Evolutionary conservation across 2,329 filamentous ascomycete species (phyloP).

Genomic region (Spiromastix sp.): DNA sequence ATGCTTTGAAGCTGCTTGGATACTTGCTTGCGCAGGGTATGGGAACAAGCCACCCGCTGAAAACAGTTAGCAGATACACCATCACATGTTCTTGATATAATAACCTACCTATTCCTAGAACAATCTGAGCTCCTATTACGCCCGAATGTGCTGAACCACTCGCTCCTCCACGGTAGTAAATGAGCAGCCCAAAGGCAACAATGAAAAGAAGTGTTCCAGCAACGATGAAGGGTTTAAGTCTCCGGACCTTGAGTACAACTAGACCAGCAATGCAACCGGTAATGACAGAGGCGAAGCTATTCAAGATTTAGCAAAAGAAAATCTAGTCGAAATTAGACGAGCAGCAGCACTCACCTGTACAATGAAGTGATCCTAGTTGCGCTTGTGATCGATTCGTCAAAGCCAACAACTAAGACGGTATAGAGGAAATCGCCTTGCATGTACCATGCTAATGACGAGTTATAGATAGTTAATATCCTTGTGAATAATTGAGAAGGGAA

Average conservation of each 20-base stretch:
- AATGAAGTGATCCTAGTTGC: constrained; percentile 52
- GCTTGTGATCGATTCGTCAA: constrained; percentile 45
- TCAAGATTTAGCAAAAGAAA: background rate
- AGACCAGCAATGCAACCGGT: constrained; percentile 47
- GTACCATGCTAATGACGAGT: constrained; percentile 37
- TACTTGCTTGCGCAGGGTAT: constrained; percentile 41
- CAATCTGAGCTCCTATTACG: constrained; percentile 51
- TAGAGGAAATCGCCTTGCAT: constrained; percentile 56
- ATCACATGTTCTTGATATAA: too few relatives aligned
- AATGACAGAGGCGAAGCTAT: constrained; percentile 44
- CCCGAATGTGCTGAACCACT: constrained; percentile 39
- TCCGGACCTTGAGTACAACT: constrained; percentile 47
- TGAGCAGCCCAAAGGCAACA: constrained; percentile 56
- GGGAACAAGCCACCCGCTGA: constrained; percentile 50
- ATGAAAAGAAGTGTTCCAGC: constrained; percentile 50
- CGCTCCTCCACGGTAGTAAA: constrained; percentile 49
- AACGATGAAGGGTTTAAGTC: constrained; percentile 55
- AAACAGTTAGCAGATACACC: constrained; percentile 1
- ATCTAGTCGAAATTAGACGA: background rate
- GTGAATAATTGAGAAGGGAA: background rate
- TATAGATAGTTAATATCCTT: background rate
- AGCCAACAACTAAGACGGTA: constrained; percentile 51
- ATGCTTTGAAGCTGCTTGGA: constrained; percentile 41
- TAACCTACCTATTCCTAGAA: constrained; percentile 45
- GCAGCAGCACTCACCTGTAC: constrained; percentile 36